Percentiles rank a stretch among this genome's conserved stretches.
These are phyloP conservation scores for Talaromyces stipitatus DNA, from an alignment of 495 filamentous ascomycete genomes.

Conservation along the genomic window DNA sequence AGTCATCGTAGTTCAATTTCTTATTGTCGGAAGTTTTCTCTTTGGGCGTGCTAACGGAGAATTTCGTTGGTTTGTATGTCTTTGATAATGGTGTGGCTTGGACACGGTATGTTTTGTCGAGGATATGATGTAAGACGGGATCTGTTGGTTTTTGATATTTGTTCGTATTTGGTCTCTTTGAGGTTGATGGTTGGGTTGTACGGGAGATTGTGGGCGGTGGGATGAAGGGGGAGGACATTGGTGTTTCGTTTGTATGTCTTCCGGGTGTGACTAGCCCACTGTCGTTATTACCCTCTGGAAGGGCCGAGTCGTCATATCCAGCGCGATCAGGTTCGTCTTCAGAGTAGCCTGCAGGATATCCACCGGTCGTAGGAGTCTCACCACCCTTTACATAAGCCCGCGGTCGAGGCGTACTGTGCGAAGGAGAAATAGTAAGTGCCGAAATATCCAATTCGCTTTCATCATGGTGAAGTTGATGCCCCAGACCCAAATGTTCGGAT, in stretches of 20 bases:
- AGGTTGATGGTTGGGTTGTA: slow-evolving; percentile 23
- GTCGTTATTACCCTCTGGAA: background rate
- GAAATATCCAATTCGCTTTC: slow-evolving; percentile 46
- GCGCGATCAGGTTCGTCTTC: background rate
- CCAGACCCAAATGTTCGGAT: slow-evolving; percentile 15
- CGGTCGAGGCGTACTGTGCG: slow-evolving; percentile 44
- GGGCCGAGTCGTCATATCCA: background rate
- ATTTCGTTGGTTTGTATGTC: slow-evolving; percentile 27
- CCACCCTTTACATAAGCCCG: slow-evolving; percentile 22
- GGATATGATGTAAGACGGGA: slow-evolving; percentile 75
- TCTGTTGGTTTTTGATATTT: slow-evolving; percentile 43
- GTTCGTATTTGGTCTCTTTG: slow-evolving; percentile 17
- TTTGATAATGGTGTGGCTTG: slow-evolving; percentile 79
- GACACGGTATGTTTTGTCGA: slow-evolving; percentile 89
- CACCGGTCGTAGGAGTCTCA: slow-evolving; percentile 17
- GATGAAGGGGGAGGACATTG: slow-evolving; percentile 43
- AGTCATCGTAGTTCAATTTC: slow-evolving; percentile 35
- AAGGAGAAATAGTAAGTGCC: slow-evolving; percentile 46
- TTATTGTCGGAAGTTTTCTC: slow-evolving; percentile 15
- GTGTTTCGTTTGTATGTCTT: slow-evolving; percentile 19
- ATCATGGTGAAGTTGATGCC: slow-evolving; percentile 15
- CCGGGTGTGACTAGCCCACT: slow-evolving; percentile 29
- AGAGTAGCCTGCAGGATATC: slow-evolving; percentile 49
- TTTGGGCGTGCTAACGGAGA: slow-evolving; percentile 29
- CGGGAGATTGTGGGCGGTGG: slow-evolving; percentile 28